phyloP scores from a whole-genome alignment of 257 asterid genomes.

The Scutellaria minor region DNA sequence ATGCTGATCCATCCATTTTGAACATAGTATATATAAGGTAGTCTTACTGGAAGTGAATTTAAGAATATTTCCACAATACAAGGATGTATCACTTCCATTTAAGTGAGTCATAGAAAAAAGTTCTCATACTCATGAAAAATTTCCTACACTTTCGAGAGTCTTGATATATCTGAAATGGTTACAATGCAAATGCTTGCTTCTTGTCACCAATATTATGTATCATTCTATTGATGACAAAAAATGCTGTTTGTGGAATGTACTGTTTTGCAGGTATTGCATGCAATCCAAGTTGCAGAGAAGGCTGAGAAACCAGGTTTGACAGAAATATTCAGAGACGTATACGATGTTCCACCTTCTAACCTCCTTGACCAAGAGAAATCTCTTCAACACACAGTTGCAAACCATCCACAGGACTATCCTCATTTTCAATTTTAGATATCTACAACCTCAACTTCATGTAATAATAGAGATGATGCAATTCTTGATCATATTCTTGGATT shows the following conservation, averaged over 20 bases:
- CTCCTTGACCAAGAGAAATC: conserved; percentile 67
- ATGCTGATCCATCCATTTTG: background rate
- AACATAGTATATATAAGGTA: background rate
- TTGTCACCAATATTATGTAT: background rate
- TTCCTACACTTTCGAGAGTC: too few species aligned
- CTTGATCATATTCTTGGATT: background rate
- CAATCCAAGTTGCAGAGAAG: conserved; percentile 88
- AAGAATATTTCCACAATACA: too few species aligned
- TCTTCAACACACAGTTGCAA: conserved; percentile 48
- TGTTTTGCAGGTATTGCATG: conserved; percentile 61
- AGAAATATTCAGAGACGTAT: conserved; percentile 75
- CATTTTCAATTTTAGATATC: conserved; percentile 41
- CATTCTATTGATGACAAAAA: background rate
- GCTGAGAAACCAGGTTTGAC: conserved; percentile 57
- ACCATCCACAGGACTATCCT: conserved; percentile 66
- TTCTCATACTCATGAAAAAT: too few species aligned
- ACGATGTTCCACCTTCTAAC: conserved; percentile 74
- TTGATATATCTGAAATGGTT: too few species aligned
- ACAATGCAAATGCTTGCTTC: background rate
- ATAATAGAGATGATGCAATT: background rate
- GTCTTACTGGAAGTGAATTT: background rate
- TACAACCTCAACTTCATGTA: background rate
- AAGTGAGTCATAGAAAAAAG: too few species aligned
- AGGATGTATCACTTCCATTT: too few species aligned
- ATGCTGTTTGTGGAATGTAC: background rate